phyloP scores from a whole-genome alignment of 1,139 yeast genomes.

The Blastobotrys buckinghamii region DNA sequence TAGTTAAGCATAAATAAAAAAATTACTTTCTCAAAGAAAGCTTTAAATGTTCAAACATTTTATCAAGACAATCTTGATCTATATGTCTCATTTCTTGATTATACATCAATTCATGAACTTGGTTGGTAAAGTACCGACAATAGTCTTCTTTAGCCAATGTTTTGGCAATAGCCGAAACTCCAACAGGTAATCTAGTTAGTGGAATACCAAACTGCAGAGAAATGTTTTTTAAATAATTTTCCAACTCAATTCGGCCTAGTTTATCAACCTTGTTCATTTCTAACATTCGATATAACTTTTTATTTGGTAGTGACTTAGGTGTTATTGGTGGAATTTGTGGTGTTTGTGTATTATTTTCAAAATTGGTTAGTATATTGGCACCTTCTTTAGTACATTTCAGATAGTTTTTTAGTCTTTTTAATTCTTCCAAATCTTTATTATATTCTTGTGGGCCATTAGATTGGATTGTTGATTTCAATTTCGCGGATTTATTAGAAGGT shows the following conservation, averaged over 20 bases:
- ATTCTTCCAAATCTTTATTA: background rate
- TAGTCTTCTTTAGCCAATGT: conserved; percentile 28
- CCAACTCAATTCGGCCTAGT: conserved; percentile 25
- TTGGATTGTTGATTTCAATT: too few relatives aligned
- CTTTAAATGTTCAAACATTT: conserved; percentile 6
- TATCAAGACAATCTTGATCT: conserved; percentile 6
- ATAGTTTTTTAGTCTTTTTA: conserved; percentile 5
- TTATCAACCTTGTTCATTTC: conserved; percentile 27
- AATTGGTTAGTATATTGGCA: conserved; percentile 1
- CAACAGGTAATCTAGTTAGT: conserved; percentile 26
- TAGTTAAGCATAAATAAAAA: too few relatives aligned
- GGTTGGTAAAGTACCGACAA: conserved; percentile 29
- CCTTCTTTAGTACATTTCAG: conserved; percentile 2
- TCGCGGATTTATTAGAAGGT: too few relatives aligned
- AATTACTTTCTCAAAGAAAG: background rate
- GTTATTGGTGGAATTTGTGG: conserved; percentile 2
- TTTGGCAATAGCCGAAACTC: conserved; percentile 28
- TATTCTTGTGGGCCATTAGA: background rate
- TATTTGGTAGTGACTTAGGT: conserved; percentile 12
- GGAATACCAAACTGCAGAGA: conserved; percentile 31
- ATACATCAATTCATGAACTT: conserved; percentile 25
- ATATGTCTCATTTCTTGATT: conserved; percentile 13
- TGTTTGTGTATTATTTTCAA: background rate
- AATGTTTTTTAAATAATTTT: conserved; percentile 31
- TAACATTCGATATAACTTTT: conserved; percentile 20